Evolutionary conservation across 768 basidiomycete species (phyloP).

Genomic region (Pleurotus tuber-regium): DNA sequence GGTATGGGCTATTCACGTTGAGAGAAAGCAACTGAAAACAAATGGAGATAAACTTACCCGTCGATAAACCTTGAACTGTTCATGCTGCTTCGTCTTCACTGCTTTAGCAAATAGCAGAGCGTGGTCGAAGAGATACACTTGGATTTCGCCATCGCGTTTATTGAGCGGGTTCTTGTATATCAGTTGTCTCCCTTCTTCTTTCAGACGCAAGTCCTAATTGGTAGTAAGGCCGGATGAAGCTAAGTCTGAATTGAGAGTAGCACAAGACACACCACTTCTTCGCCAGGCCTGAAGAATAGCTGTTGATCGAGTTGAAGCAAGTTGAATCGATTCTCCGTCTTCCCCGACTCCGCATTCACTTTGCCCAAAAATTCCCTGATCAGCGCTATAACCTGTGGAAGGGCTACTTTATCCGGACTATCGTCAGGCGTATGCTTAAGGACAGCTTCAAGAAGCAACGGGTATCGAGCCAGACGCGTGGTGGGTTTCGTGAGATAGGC

Average conservation of each 20-base stretch:
- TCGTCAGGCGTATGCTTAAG: slow-evolving; percentile 91
- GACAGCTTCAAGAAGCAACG: slow-evolving; percentile 88
- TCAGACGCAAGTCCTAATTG: slow-evolving; percentile 74
- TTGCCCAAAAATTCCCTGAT: slow-evolving; percentile 81
- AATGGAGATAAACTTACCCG: slow-evolving; percentile 54
- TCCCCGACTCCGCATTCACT: slow-evolving; percentile 93
- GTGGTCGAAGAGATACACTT: slow-evolving; percentile 96
- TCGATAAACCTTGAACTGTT: slow-evolving; percentile 91
- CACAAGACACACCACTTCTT: slow-evolving; percentile 68
- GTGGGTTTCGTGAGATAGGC: slow-evolving; percentile 98
- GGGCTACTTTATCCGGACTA: slow-evolving; percentile 74
- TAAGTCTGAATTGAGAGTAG: neutral
- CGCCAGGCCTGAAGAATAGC: slow-evolving; percentile 84
- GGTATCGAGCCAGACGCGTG: slow-evolving; percentile 95
- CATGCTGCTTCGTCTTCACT: slow-evolving; percentile 82
- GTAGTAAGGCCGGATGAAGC: slow-evolving; percentile 5
- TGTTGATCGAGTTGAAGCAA: slow-evolving; percentile 91
- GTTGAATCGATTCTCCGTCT: slow-evolving; percentile 95
- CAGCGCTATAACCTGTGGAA: slow-evolving; percentile 75
- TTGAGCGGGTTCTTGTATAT: slow-evolving; percentile 89
- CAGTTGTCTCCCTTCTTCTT: slow-evolving; percentile 87
- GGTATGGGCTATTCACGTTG: slow-evolving; percentile 76
- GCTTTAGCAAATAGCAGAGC: slow-evolving; percentile 89
- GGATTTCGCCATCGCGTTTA: slow-evolving; percentile 87
- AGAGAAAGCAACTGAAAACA: slow-evolving; percentile 4